Conservation (phyloP, 1,284 basidiomycete species). For the Ceratobasidium sp. region DNA sequence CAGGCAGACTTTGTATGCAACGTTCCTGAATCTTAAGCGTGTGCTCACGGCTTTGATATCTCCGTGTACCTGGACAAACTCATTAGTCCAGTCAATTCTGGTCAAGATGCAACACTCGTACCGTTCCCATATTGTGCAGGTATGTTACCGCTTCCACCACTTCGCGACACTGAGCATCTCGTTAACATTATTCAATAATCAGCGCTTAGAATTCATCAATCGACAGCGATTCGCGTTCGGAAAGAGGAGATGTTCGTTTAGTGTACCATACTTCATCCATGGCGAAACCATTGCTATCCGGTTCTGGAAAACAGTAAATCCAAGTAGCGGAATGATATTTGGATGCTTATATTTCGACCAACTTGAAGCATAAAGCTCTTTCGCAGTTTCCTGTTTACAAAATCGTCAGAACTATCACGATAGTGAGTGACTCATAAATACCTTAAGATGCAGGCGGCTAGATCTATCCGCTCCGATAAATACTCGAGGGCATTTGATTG, state of each 20-base stretch:
- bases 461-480: background rate
- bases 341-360: slow-evolving; percentile 3
- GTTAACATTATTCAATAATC: background rate
- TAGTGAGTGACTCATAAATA: too few species aligned
- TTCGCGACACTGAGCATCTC: background rate
- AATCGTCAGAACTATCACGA: too few species aligned
- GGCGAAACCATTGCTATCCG: background rate
- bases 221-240: background rate
- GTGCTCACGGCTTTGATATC: slow-evolving; percentile 12
- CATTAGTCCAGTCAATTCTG: background rate
- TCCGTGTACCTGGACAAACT: slow-evolving; percentile 4
- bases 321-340: background rate
- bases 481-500: background rate
- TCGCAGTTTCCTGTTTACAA: background rate
- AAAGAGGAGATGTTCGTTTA: background rate
- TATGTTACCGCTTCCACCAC: background rate
- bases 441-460: background rate
- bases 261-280: background rate
- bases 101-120: background rate
- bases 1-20: too few species aligned
- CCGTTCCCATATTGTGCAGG: background rate
- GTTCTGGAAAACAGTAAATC: background rate
- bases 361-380: background rate
- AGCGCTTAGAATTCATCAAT: background rate
- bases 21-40: too few species aligned